phyloP scores from a whole-genome alignment of 2,329 filamentous ascomycete species.

The Trichoderma sp. region DNA sequence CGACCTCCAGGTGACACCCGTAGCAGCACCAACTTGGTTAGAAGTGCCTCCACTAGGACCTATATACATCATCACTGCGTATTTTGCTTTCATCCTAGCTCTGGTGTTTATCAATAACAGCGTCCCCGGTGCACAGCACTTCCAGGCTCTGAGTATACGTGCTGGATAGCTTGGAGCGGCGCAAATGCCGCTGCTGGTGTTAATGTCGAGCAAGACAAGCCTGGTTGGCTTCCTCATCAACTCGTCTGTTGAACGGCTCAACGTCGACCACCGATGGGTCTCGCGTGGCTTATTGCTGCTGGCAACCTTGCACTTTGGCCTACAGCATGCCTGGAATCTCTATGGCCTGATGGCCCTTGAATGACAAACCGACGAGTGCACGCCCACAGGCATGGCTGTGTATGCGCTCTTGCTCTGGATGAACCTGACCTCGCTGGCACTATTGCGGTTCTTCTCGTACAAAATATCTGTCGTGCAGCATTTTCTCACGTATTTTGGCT shows the following conservation, averaged over 20 bases:
- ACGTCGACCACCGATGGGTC: constrained; percentile 1
- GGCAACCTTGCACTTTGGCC: background rate
- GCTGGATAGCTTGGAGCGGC: constrained; percentile 3
- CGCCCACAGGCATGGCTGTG: background rate
- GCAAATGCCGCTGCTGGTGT: background rate
- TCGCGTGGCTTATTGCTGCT: background rate
- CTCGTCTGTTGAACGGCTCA: constrained; percentile 7
- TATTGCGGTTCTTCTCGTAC: background rate
- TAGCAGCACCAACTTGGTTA: background rate
- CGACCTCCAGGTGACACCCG: background rate
- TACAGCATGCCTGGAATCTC: constrained; percentile 4
- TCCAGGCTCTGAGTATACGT: constrained; percentile 1
- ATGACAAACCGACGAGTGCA: background rate
- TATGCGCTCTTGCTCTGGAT: constrained; percentile 5
- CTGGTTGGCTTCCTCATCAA: background rate
- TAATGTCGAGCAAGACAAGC: background rate
- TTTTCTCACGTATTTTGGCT: constrained; percentile 4
- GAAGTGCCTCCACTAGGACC: background rate
- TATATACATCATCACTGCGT: background rate
- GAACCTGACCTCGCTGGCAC: background rate
- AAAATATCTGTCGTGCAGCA: constrained; percentile 2
- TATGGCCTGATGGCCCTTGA: constrained; percentile 1
- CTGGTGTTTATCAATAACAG: background rate
- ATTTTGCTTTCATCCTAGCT: background rate
- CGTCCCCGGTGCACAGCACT: background rate